Evolutionary conservation across 148 eudicot species (phyloP).

Genomic region (Chenopodium berlandieri): DNA sequence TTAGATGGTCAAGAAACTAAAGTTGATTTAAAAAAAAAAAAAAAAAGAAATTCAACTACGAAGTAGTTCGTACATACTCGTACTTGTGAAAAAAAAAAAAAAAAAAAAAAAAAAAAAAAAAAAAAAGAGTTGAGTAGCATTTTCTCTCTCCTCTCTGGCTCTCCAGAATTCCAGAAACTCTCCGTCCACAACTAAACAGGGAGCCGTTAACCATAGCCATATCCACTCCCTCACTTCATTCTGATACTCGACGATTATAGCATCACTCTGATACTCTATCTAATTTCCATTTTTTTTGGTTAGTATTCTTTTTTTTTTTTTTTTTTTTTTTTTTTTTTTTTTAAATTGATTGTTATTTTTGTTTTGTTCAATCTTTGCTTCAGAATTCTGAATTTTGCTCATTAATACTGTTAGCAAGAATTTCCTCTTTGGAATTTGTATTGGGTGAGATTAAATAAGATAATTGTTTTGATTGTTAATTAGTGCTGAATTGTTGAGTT

Average conservation of each 20-base stretch:
- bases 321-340: background rate
- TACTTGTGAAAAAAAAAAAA: background rate
- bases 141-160: background rate
- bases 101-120: too few relatives aligned
- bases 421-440: background rate
- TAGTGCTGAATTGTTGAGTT: background rate
- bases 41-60: too few relatives aligned
- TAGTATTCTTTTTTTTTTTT: background rate
- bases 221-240: too few relatives aligned
- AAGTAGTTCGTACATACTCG: too few relatives aligned
- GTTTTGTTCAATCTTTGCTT: background rate
- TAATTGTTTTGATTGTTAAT: background rate
- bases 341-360: too few relatives aligned
- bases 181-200: background rate
- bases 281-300: too few relatives aligned
- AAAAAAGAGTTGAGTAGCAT: too few relatives aligned
- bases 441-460: background rate
- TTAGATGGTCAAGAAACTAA: too few relatives aligned
- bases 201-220: background rate
- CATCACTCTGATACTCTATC: too few relatives aligned
- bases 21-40: too few relatives aligned
- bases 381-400: background rate
- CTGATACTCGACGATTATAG: too few relatives aligned
- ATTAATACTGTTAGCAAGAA: background rate
- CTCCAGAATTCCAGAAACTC: background rate